Base-by-base conservation (phyloP, 2,329 filamentous ascomycete genomes). In the Xylariaceae sp. region DNA sequence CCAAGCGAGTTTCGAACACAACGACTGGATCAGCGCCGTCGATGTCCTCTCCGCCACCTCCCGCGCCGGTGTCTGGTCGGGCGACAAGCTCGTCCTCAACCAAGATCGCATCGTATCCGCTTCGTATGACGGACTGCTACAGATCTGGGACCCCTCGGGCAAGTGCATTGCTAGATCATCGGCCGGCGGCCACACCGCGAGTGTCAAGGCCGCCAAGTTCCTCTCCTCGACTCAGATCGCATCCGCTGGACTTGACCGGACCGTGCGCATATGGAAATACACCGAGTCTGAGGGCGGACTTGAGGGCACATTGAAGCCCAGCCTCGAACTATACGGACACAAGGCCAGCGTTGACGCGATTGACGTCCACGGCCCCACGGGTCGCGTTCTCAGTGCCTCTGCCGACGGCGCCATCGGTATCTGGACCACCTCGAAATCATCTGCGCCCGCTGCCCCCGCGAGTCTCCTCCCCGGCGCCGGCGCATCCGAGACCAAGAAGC, bases 11-110 rank as follows among this genome's bases (percentile, higher is more conserved):
- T 99, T 96, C 73, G 88, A 97, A 77, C 93, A 99, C 73, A 92
- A 99, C 71, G 94, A 97, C 74, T 99, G 94, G 94, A 89, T 99
- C 53, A 90, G 90, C 72, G 84, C 85, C 30, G 86, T 97, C 30
- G 92, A 97, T 73, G 83, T 96, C 3, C 78, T 96, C 23, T 92
- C 91, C 0, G 74, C 75, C 11, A 85, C 81, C 10, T 88, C 89
- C 1, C 75, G 78, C 5, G 83, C 86, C 2, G 85, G 81, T 17
- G 72, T 73, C 57, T 87, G 83, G 82, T 78, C 79, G 8, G 78
- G 76, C 53, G 77, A 77, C 53, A 72, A 73, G 51, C 76, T 81
- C 68, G 73, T 75, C 30, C 75, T 75, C 44, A 83, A 85, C 18
- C 84, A 87, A 65, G 85, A 89, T 68, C 80, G 89, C 63, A 88